Conservation (phyloP, 805 yeast species). For the Metschnikowia proteae region DNA sequence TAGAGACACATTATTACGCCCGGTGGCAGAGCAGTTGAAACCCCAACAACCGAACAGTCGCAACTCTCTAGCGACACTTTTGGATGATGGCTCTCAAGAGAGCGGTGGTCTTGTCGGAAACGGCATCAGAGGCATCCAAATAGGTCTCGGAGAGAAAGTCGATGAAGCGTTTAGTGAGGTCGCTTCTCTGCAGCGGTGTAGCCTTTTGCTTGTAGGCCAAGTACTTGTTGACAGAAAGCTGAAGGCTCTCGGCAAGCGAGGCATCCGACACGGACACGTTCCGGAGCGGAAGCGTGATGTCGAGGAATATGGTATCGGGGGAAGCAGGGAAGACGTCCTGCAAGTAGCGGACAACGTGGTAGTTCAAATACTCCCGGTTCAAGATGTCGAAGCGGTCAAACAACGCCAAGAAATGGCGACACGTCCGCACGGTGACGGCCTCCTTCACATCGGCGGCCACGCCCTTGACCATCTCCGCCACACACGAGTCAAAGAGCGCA, state of each 20-base stretch:
- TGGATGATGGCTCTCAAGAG: constrained; percentile 40
- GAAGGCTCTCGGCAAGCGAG: constrained; percentile 56
- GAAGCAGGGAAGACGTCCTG: constrained; percentile 39
- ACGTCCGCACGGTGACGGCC: constrained; percentile 38
- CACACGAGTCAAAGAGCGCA: constrained; percentile 36
- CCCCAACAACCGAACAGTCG: too few species aligned
- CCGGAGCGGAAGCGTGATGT: constrained; percentile 66
- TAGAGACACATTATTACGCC: too few species aligned
- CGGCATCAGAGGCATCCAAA: constrained; percentile 18
- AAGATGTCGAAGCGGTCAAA: constrained; percentile 68
- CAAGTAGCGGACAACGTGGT: constrained; percentile 58
- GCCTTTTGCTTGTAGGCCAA: constrained; percentile 52
- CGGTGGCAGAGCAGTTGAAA: too few species aligned
- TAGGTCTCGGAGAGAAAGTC: constrained; percentile 25
- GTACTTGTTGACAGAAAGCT: constrained; percentile 67
- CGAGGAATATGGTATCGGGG: constrained; percentile 44
- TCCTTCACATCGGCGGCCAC: constrained; percentile 28
- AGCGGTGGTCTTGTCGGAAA: constrained; percentile 25
- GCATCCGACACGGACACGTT: constrained; percentile 38
- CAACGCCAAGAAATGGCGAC: constrained; percentile 45
- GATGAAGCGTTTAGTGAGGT: constrained; percentile 29
- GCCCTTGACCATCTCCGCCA: constrained; percentile 28
- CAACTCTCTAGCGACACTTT: constrained; percentile 25
- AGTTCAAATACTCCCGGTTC: constrained; percentile 62
- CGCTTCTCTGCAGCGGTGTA: constrained; percentile 27